Conservation (phyloP, 176 grass and related monocot species). For the Pontederia crassipes region DNA sequence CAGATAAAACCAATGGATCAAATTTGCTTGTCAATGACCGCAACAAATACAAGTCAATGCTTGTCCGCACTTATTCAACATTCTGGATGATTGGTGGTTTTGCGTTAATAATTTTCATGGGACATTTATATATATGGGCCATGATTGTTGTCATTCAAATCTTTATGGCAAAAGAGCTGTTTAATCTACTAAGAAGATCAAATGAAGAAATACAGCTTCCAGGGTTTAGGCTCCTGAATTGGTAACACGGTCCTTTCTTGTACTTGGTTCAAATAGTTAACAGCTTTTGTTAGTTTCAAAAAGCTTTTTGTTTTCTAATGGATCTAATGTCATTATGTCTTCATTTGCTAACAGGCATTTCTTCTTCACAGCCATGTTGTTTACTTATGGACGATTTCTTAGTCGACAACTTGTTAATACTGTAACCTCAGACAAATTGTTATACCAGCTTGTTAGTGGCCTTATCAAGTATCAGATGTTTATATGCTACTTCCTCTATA, state of each 20-base stretch:
- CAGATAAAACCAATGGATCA: slow-evolving; percentile 53
- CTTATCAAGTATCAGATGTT: slow-evolving; percentile 99
- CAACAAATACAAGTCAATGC: slow-evolving; percentile 95
- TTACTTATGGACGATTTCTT: slow-evolving; percentile 96
- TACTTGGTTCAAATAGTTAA: slow-evolving; percentile 2
- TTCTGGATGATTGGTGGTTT: slow-evolving; percentile 95
- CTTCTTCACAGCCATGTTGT: slow-evolving; percentile 97
- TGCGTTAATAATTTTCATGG: slow-evolving; percentile 67
- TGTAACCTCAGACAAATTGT: slow-evolving; percentile 80
- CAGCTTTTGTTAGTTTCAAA: neutral
- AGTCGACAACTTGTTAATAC: slow-evolving; percentile 89
- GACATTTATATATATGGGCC: slow-evolving; percentile 96
- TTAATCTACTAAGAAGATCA: slow-evolving; percentile 78
- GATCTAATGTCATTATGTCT: neutral
- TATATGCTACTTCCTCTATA: slow-evolving; percentile 99
- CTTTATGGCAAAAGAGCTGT: slow-evolving; percentile 92
- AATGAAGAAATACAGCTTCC: slow-evolving; percentile 89
- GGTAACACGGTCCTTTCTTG: slow-evolving; percentile 32
- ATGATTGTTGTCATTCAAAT: slow-evolving; percentile 98
- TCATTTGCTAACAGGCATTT: slow-evolving; percentile 59
- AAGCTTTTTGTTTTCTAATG: neutral
- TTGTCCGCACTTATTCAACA: slow-evolving; percentile 92
- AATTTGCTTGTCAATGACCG: slow-evolving; percentile 81
- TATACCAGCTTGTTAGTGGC: slow-evolving; percentile 70
- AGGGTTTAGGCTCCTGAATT: slow-evolving; percentile 93